A percentile compares a stretch with the other conserved stretches of the same genome.
Conservation (phyloP, 2,329 filamentous ascomycete genomes). For the Sarocladium kiliense region DNA sequence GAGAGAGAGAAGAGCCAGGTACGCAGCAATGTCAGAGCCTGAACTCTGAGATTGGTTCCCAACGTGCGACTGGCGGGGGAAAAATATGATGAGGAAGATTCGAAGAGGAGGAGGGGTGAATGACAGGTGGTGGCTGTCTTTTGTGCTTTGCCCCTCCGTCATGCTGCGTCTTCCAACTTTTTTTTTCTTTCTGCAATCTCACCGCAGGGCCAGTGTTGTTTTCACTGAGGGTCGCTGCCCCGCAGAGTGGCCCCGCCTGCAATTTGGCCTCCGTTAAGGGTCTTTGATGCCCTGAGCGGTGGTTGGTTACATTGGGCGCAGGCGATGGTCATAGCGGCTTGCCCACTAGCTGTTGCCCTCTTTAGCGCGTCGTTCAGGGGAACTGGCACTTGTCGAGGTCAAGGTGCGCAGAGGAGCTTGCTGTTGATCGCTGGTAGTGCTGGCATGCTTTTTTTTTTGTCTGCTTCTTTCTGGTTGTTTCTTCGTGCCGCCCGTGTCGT, state of each 20-base stretch:
- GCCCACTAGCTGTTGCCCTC: background rate
- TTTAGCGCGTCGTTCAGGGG: no score
- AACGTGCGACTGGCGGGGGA: background rate
- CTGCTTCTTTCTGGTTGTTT: no score
- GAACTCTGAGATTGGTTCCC: background rate
- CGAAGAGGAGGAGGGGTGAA: slow-evolving; percentile 6
- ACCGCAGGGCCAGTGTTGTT: background rate
- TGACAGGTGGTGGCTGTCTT: background rate
- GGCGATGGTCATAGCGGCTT: background rate
- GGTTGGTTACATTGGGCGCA: background rate
- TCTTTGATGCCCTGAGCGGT: background rate
- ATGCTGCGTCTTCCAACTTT: slow-evolving; percentile 3
- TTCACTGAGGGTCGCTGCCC: background rate
- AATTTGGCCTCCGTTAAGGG: background rate
- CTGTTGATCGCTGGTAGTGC: no score
- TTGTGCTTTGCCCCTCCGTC: background rate
- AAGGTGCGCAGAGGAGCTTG: no score
- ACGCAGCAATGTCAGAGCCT: background rate
- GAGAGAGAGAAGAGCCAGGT: slow-evolving; percentile 2
- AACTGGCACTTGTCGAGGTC: no score
- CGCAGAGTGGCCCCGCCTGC: slow-evolving; percentile 1
- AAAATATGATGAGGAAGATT: background rate
- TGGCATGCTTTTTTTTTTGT: no score
- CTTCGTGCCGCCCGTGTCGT: no score
- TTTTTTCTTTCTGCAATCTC: background rate